These are phyloP conservation scores for Zygosaccharomyces gambellarensis DNA, from an alignment of 805 yeast species.

Conservation along the genomic window DNA sequence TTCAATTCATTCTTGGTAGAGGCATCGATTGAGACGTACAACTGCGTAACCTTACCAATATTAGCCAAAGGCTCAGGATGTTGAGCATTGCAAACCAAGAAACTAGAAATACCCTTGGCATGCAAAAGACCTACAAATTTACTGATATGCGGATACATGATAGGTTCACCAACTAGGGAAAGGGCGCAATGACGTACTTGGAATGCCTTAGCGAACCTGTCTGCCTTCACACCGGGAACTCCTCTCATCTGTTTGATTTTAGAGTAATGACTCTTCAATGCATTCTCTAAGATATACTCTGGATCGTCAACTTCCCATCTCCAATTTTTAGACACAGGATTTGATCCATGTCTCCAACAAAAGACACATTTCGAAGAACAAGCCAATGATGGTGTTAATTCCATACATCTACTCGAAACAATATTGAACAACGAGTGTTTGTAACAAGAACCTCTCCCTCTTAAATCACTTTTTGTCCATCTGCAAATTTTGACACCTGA, in stretches of 20 bases:
- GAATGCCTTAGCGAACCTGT: conserved; percentile 86
- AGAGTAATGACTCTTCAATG: conserved; percentile 81
- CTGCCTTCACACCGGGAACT: conserved; percentile 89
- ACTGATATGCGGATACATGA: conserved; percentile 86
- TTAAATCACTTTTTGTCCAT: conserved; percentile 91
- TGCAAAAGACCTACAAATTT: conserved; percentile 79
- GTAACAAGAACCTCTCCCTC: conserved; percentile 93
- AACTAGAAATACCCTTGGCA: conserved; percentile 73
- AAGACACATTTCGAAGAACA: conserved; percentile 94
- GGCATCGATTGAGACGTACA: conserved; percentile 91
- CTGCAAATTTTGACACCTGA: conserved; percentile 94
- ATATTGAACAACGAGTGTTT: conserved; percentile 91
- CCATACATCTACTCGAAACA: conserved; percentile 89
- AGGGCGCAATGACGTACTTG: conserved; percentile 86
- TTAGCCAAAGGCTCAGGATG: conserved; percentile 79
- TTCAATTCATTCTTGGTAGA: conserved; percentile 78
- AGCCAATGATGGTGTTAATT: conserved; percentile 87
- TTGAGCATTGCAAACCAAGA: conserved; percentile 92
- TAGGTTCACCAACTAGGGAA: conserved; percentile 92
- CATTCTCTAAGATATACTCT: conserved; percentile 76
- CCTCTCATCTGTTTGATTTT: conserved; percentile 94
- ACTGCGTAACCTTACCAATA: conserved; percentile 75
- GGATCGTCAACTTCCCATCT: conserved; percentile 94
- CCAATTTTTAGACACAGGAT: conserved; percentile 95
- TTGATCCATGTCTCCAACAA: conserved; percentile 97